These are phyloP conservation scores for Dactylonectria estremocensis DNA, from an alignment of 2,329 filamentous ascomycete genomes.

Conservation along the genomic window DNA sequence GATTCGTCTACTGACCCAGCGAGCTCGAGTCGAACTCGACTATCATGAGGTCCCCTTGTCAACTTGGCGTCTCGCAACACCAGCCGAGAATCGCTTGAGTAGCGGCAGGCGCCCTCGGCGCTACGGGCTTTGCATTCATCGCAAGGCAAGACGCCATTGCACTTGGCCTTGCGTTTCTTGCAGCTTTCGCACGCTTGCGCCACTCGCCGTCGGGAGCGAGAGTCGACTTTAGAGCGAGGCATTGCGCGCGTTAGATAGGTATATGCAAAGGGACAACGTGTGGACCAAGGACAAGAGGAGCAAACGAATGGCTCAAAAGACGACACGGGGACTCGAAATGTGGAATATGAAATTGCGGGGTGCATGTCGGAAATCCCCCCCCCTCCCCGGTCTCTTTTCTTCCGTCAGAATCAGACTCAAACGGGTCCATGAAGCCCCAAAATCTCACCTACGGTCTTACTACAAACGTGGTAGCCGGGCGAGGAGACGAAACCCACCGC, in stretches of 20 bases:
- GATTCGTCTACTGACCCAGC: not conserved
- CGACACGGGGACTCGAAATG: not conserved
- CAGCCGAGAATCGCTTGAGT: conserved; percentile 7
- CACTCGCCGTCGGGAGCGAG: conserved; percentile 16
- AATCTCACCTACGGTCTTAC: no score
- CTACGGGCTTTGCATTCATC: conserved; percentile 13
- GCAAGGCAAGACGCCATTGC: conserved; percentile 18
- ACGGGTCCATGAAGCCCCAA: no score
- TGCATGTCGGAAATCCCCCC: no score
- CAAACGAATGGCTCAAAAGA: not conserved
- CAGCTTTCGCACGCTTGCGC: conserved; percentile 11
- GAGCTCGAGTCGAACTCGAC: conserved; percentile 5
- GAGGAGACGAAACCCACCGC: no score
- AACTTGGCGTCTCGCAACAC: not conserved
- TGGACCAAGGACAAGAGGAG: not conserved
- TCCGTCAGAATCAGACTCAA: no score
- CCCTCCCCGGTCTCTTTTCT: no score
- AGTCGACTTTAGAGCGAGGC: conserved; percentile 15
- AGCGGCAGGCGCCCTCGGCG: conserved; percentile 2
- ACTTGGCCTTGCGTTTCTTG: conserved; percentile 18
- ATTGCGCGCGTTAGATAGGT: conserved; percentile 1
- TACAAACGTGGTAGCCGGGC: no score
- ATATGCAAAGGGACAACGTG: not conserved
- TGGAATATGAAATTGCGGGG: not conserved
- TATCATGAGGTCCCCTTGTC: not conserved